Evolutionary conservation across 1,139 yeast genomes (phyloP), one percentile per base, ranked within the genome.

Genomic region (Debaryomyces singareniensis): DNA sequence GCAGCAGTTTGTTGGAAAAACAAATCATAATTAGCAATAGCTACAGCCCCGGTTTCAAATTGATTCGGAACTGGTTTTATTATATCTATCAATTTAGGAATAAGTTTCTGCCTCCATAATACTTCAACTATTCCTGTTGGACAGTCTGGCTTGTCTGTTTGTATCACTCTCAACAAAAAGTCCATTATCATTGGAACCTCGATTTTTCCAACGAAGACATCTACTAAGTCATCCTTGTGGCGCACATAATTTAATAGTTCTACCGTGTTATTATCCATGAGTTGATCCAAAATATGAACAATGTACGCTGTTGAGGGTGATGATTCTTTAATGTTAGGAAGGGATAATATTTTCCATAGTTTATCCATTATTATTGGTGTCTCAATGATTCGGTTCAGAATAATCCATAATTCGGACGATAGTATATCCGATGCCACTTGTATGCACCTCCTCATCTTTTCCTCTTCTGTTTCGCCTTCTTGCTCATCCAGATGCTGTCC

Each of bases 1-100:
- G 95, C 94, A 0, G 97, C 94, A 3, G 94, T 80, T 54, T 91
- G 97, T 30, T 76, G 76, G 35, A 91, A 75, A 22, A 81, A 68
- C 24, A 53, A 41, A 29, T 45, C 47, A 26, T 54, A 56, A 31
- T 60, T 53, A 1, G 69, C 60, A 21, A 62, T 55, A 15, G 41
- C 41, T 4, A 36, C 32, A 4, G 36, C 27, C 10, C 37, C 39
- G 2, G 34, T 34, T 9, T 32, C 43, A 40, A 61, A 62, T 33
- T 59, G 68, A 2, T 60, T 47, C 5, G 58, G 53, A 26, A 65
- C 61, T 0, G 78, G 74, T 33, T 62, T 64, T 37, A 78, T 53
- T 13, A 73, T 58, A 13, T 70, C 66, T 12, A 78, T 51, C 26
- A 78, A 50, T 44, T 72, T 75, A 10, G 72, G 62, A 25, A 78